A percentile compares a stretch with the other conserved stretches of the same genome.
Conservation (phyloP, 2,329 filamentous ascomycete genomes). For the Colletotrichum graminicola region DNA sequence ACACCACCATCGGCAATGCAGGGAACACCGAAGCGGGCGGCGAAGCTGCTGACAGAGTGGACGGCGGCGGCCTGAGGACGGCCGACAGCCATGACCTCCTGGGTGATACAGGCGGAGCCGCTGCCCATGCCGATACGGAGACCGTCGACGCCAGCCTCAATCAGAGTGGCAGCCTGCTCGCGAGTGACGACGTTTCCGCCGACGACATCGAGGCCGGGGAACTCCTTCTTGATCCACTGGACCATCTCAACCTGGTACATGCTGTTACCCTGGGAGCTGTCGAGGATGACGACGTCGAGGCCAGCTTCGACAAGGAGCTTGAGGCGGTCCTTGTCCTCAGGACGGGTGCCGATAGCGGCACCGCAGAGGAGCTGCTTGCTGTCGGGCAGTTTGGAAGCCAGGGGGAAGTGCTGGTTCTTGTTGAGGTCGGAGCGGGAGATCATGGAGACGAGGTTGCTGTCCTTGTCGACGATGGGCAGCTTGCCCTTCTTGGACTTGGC, state of each 20-base stretch:
- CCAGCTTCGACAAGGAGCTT: conserved; percentile 92
- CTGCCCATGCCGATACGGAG: conserved; percentile 99
- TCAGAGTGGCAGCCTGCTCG: conserved; percentile 92
- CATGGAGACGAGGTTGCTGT: conserved; percentile 89
- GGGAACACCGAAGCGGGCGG: conserved; percentile 92
- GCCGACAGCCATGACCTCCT: conserved; percentile 99
- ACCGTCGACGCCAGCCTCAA: conserved; percentile 94
- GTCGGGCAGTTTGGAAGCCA: conserved; percentile 94
- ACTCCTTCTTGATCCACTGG: conserved; percentile 91
- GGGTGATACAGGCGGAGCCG: conserved; percentile 97
- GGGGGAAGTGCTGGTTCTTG: conserved; percentile 97
- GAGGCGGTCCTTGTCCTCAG: conserved; percentile 90
- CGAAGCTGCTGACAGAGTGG: conserved; percentile 89
- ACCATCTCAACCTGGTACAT: conserved; percentile 99
- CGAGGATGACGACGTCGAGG: conserved; percentile 93
- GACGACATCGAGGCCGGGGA: conserved; percentile 91
- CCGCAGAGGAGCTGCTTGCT: conserved; percentile 98
- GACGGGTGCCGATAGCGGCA: conserved; percentile 93
- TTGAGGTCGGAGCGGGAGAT: conserved; percentile 95
- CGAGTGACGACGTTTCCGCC: conserved; percentile 98
- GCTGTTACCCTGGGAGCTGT: conserved; percentile 97
- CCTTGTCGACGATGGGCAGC: conserved; percentile 88
- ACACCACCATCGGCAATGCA: conserved; percentile 98
- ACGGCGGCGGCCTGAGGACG: conserved; percentile 95
- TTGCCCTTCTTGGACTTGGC: conserved; percentile 98